phyloP scores from a whole-genome alignment of 225 moss, liverwort and hornwort species.

The Sphagnum contortum region DNA sequence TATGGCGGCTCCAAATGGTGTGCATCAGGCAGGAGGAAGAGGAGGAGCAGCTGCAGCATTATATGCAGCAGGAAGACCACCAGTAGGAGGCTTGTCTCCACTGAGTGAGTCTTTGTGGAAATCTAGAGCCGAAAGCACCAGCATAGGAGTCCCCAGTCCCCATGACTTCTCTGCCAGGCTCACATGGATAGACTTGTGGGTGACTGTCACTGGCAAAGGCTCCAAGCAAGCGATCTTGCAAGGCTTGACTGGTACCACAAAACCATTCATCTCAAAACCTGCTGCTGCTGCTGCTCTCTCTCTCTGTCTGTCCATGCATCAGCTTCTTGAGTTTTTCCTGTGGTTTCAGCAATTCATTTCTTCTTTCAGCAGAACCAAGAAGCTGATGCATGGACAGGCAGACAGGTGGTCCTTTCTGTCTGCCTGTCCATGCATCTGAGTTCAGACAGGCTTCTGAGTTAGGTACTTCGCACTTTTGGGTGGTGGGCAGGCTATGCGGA shows the following conservation, averaged over 20 bases:
- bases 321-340: no score
- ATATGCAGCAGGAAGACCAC: no score
- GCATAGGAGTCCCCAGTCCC: constrained; percentile 9
- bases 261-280: background rate
- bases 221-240: constrained; percentile 55
- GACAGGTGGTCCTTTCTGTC: no score
- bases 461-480: background rate
- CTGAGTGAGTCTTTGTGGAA: constrained; percentile 66
- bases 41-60: no score
- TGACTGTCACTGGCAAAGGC: constrained; percentile 33
- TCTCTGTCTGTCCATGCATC: no score
- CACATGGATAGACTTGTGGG: constrained; percentile 73
- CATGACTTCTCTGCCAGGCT: constrained; percentile 53
- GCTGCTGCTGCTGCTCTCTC: no score
- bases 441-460: no score
- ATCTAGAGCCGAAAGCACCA: constrained; percentile 22
- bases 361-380: background rate
- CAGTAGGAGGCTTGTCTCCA: constrained; percentile 36
- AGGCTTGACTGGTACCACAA: constrained; percentile 41
- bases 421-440: background rate
- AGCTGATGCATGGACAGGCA: background rate
- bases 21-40: no score
- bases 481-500: constrained; percentile 50
- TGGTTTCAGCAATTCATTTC: background rate
- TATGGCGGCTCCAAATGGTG: no score